Conservation (phyloP, 2,329 filamentous ascomycete species). For the Sclerotiophoma versabilis region DNA sequence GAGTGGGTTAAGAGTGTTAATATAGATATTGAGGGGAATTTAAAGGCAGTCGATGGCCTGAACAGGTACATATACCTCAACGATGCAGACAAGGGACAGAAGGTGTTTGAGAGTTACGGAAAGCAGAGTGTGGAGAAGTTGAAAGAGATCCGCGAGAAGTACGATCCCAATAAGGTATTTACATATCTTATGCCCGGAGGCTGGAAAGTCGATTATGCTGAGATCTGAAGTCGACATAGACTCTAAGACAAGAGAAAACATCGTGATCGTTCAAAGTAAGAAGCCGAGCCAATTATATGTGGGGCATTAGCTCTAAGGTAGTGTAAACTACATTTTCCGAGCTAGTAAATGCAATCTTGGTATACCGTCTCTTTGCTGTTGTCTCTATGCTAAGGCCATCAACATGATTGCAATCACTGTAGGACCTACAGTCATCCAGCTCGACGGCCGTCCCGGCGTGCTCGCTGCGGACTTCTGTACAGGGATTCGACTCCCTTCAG, state of each 20-base stretch:
- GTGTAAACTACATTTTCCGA: too few relatives aligned
- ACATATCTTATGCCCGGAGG: slow-evolving; percentile 51
- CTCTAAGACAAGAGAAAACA: not conserved
- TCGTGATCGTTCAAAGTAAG: not conserved
- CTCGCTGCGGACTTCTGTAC: not conserved
- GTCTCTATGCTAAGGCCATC: not conserved
- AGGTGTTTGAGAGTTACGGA: slow-evolving; percentile 52
- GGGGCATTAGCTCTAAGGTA: too few relatives aligned
- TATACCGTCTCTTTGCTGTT: not conserved
- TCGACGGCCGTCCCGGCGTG: not conserved
- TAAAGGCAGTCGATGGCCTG: slow-evolving; percentile 53
- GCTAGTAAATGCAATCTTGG: too few relatives aligned
- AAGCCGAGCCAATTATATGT: too few relatives aligned
- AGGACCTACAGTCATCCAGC: not conserved
- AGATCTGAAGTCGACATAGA: not conserved
- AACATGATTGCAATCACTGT: not conserved
- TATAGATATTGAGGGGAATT: slow-evolving; percentile 57
- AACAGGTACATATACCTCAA: slow-evolving; percentile 26
- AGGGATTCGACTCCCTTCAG: slow-evolving; percentile 1
- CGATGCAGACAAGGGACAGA: slow-evolving; percentile 45
- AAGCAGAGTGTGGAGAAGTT: slow-evolving; percentile 43
- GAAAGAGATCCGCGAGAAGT: slow-evolving; percentile 42
- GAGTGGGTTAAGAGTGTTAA: slow-evolving; percentile 54
- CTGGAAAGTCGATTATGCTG: slow-evolving; percentile 45
- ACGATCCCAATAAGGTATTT: slow-evolving; percentile 51